These are phyloP conservation scores for Cicer arietinum DNA, from an alignment of 306 rosid genomes.

Conservation along the genomic window DNA sequence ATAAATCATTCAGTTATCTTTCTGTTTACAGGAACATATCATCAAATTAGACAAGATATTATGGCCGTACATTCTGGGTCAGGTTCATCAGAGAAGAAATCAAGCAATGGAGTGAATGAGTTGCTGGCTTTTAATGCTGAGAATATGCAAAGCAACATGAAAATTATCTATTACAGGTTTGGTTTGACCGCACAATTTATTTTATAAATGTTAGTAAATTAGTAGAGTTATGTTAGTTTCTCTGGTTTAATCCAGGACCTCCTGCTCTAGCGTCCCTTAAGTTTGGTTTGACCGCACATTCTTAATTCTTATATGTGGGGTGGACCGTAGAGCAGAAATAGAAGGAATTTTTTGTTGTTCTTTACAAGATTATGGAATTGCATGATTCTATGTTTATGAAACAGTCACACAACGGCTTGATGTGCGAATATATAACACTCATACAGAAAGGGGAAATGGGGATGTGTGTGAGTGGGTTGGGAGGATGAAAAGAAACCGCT, in stretches of 20 bases:
- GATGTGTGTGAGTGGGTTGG: not conserved
- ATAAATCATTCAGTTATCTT: conserved; percentile 19
- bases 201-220: no score
- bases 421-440: conserved; percentile 10
- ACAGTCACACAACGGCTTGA: conserved; percentile 14
- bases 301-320: conserved; percentile 13
- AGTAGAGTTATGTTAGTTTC: no score
- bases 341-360: conserved; percentile 7
- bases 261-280: conserved; percentile 36
- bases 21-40: conserved; percentile 41
- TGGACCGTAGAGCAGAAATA: not conserved
- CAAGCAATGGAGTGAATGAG: conserved; percentile 61
- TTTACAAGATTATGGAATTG: conserved; percentile 11
- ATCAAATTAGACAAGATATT: conserved; percentile 39
- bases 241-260: no score
- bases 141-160: conserved; percentile 91
- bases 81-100: conserved; percentile 68
- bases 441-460: not conserved
- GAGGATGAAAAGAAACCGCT: not conserved
- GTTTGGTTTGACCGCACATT: conserved; percentile 54
- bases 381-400: conserved; percentile 32
- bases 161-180: conserved; percentile 85
- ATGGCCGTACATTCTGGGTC: conserved; percentile 77
- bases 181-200: conserved; percentile 36
- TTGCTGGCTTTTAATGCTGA: conserved; percentile 79